A percentile compares a stretch with the other conserved stretches of the same genome.
These are phyloP conservation scores for Rubia tinctorum DNA, from an alignment of 305 asterid genomes.

Conservation along the genomic window DNA sequence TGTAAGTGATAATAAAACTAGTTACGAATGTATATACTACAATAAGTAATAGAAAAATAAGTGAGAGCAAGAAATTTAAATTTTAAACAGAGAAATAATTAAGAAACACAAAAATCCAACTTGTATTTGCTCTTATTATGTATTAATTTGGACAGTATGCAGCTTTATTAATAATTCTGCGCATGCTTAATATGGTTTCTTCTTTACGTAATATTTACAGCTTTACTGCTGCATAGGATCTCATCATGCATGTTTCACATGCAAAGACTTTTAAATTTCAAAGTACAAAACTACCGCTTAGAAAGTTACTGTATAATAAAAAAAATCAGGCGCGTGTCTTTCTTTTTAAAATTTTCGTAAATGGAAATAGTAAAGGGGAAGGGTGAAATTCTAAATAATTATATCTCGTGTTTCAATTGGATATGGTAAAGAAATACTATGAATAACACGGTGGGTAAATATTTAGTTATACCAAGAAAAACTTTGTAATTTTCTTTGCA, in stretches of 20 bases:
- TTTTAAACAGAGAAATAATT: background rate
- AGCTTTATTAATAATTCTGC: background rate
- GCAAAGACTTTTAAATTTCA: background rate
- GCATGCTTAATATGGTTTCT: conserved; percentile 11
- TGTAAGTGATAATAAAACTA: too few species aligned
- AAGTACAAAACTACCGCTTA: background rate
- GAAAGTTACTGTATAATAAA: background rate
- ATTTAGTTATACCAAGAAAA: too few species aligned
- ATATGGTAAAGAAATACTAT: too few species aligned
- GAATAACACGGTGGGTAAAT: too few species aligned
- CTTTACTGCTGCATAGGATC: background rate
- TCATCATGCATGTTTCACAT: background rate
- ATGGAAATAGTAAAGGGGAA: too few species aligned
- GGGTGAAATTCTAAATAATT: too few species aligned
- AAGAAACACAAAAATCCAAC: background rate
- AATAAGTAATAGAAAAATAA: too few species aligned
- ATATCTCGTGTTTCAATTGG: too few species aligned
- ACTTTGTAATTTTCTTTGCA: too few species aligned
- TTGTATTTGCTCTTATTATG: background rate
- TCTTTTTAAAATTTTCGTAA: background rate
- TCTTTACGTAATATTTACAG: conserved; percentile 10
- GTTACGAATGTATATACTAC: too few species aligned
- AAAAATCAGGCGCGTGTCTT: background rate
- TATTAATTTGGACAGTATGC: background rate
- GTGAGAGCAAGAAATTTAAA: background rate